Base-by-base conservation (phyloP, 2,329 filamentous ascomycete species). In the Colletotrichum eleusines region DNA sequence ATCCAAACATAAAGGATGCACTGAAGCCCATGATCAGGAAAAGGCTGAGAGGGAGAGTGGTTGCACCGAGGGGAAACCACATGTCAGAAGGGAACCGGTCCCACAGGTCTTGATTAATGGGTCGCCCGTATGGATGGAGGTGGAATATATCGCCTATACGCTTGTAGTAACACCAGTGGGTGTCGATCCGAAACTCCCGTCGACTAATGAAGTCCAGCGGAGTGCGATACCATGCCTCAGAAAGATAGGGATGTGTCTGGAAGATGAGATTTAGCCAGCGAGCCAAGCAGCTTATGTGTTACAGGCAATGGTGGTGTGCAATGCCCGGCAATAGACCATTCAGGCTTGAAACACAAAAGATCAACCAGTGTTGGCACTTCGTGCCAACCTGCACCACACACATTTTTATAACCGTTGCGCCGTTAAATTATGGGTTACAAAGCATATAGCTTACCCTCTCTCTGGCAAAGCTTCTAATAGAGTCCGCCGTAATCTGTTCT, bases 191-290 rank as follows among this genome's bases (percentile, higher is more conserved):
- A 23, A 76, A 75, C 1, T 55, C 31, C 3, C 69, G 66, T 7
- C 60, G 48, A 3, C 65, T 60, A n/a, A 81, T 71, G 31, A 80
- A 80, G 26, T 81, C 77, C 1, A 82, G 58, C 0, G 79, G 80
- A 0, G 79, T 81, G 12, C 73, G 74, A 23, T 76, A 73, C 69
- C 77, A 81, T 5, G 74, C 59, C 1, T 68, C n/a, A n/a, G n/a
- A 38, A 28, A 76, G 66, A 3, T 63, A 46, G 42, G 66, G 69
- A 73, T 79, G 73, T 2, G 75, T 77, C 75, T 80, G 66, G 5
- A 5, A 7, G 18, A 33, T 64, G 50, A 1, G 50, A 20, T 18
- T 42, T 65, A 9, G 74, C 71, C n/a, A 20, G 31, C 8, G 46
- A 28, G n/a, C n/a, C n/a, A n/a, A n/a, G n/a, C n/a, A n/a, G n/a